Percentiles rank a stretch among this genome's conserved stretches.
Evolutionary conservation across 331 rosid species (phyloP).

Genomic region (Pyracantha coccinea): DNA sequence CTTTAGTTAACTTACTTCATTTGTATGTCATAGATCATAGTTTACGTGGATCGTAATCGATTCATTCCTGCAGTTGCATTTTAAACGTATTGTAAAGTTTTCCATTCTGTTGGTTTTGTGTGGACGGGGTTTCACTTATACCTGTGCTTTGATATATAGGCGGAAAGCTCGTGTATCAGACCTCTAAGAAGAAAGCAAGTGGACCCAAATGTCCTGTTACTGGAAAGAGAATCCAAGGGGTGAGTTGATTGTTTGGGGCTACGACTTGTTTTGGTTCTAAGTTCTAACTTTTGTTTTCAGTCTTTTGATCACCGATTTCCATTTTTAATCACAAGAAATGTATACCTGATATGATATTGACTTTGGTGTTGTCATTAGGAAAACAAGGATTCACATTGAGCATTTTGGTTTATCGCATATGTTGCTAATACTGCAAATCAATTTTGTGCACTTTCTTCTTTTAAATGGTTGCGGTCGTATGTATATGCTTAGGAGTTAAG

Average conservation of each 20-base stretch:
- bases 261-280: neutral
- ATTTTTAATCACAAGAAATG: neutral
- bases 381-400: neutral
- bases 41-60: neutral
- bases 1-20: neutral
- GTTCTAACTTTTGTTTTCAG: neutral
- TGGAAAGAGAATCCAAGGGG: constrained; percentile 78
- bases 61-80: neutral
- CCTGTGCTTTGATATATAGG: constrained; percentile 17
- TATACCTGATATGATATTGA: neutral
- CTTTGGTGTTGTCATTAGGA: neutral
- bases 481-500: neutral
- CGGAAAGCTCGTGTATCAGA: constrained; percentile 66
- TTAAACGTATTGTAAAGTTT: neutral
- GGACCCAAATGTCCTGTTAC: constrained; percentile 78
- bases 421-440: neutral
- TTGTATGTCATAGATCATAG: neutral
- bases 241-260: constrained; percentile 4
- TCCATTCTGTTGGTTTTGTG: neutral
- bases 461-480: neutral
- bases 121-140: neutral
- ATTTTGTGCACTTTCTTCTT: neutral
- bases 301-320: neutral
- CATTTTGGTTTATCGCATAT: neutral
- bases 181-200: constrained; percentile 63